Conservation (phyloP, 805 yeast species). For the Barnettozyma wickerhamii region DNA sequence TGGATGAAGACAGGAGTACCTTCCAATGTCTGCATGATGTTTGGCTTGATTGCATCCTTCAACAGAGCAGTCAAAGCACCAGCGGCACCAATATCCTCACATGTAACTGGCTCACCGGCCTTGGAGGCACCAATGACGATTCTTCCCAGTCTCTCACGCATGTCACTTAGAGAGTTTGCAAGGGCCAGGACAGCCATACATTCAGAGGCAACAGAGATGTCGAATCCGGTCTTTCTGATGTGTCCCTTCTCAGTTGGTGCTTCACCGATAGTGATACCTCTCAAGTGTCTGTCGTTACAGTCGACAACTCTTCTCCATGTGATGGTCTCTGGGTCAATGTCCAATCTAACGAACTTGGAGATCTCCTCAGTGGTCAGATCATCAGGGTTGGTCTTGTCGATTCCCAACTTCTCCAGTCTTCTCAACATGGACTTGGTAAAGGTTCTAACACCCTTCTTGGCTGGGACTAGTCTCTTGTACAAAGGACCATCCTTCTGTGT, state of each 20-base stretch:
- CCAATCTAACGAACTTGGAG: slow-evolving; percentile 59
- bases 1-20: slow-evolving; percentile 97
- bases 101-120: slow-evolving; percentile 79
- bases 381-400: slow-evolving; percentile 65
- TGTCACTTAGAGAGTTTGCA: slow-evolving; percentile 69
- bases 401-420: slow-evolving; percentile 67
- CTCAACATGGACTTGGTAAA: slow-evolving; percentile 66
- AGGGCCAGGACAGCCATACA: slow-evolving; percentile 86
- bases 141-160: slow-evolving; percentile 82
- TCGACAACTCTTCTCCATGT: slow-evolving; percentile 84
- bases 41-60: slow-evolving; percentile 96
- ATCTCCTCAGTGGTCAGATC: slow-evolving; percentile 68
- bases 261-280: slow-evolving; percentile 76
- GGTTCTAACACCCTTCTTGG: slow-evolving; percentile 61
- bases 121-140: slow-evolving; percentile 83
- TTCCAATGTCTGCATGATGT: slow-evolving; percentile 93
- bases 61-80: slow-evolving; percentile 93
- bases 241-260: slow-evolving; percentile 78
- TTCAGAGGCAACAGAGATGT: slow-evolving; percentile 81
- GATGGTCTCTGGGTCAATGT: slow-evolving; percentile 74
- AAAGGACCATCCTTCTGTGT: slow-evolving; percentile 72
- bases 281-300: slow-evolving; percentile 73
- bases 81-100: slow-evolving; percentile 92
- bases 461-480: slow-evolving; percentile 74
- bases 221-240: slow-evolving; percentile 72